Conservation (phyloP, 352 stramenopile genomes). For the Globisporangium sylvaticum region DNA sequence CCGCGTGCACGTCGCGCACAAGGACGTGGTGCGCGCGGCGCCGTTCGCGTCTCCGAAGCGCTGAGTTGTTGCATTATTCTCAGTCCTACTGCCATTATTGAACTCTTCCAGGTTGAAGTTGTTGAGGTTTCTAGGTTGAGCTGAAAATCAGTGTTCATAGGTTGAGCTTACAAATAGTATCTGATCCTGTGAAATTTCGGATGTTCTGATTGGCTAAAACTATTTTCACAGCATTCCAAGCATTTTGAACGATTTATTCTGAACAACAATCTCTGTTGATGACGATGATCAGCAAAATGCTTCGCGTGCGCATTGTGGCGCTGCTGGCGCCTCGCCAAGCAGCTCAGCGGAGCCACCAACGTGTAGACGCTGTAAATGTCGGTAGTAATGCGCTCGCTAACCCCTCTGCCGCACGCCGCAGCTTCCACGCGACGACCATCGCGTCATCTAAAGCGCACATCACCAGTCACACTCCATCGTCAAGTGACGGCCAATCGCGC, state of each 20-base stretch:
- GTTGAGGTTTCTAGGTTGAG: too few relatives aligned
- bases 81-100: too few relatives aligned
- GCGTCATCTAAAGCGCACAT: slow-evolving; percentile 2
- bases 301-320: neutral
- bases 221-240: too few relatives aligned
- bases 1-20: slow-evolving; percentile 48
- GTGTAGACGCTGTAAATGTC: neutral
- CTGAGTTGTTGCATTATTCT: too few relatives aligned
- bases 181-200: too few relatives aligned
- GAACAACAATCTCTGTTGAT: too few relatives aligned
- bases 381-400: too few relatives aligned
- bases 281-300: neutral
- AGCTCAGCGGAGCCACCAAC: too few relatives aligned
- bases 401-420: neutral
- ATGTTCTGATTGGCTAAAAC: too few relatives aligned
- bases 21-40: slow-evolving; percentile 28
- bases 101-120: too few relatives aligned
- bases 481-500: neutral
- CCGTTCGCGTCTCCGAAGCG: slow-evolving; percentile 46
- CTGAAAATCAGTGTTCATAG: too few relatives aligned
- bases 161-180: too few relatives aligned
- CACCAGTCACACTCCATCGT: neutral
- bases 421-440: neutral
- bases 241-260: neutral
- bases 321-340: neutral